Percentiles rank a stretch among this genome's conserved stretches.
Evolutionary conservation across 192 early-diverging fungal species (phyloP).

Genomic region (Podila epigama): DNA sequence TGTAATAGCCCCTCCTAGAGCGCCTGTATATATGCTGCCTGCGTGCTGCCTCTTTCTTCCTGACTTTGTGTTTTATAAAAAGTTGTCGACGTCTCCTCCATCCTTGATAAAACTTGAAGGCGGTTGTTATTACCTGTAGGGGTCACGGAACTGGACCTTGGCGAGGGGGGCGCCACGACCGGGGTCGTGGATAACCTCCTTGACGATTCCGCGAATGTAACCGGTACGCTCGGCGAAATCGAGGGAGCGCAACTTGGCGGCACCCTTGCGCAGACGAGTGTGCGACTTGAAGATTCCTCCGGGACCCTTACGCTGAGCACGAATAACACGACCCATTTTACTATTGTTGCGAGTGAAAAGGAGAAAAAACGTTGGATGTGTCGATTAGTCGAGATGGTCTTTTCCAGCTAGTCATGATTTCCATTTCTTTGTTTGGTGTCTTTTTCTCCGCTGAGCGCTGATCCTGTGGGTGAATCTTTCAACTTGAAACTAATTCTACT

Average conservation of each 20-base stretch:
- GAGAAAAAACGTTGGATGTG: background rate
- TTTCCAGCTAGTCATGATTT: background rate
- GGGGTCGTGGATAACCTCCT: slow-evolving; percentile 99
- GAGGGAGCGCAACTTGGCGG: slow-evolving; percentile 93
- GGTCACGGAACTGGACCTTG: slow-evolving; percentile 84
- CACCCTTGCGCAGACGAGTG: slow-evolving; percentile 92
- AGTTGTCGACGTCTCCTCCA: background rate
- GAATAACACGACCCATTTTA: slow-evolving; percentile 98
- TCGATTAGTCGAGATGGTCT: slow-evolving; percentile 2
- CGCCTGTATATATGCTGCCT: no score
- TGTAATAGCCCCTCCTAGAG: no score
- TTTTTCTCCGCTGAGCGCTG: background rate
- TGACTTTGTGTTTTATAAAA: no score
- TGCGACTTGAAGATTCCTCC: slow-evolving; percentile 99
- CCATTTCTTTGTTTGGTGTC: background rate
- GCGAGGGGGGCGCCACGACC: slow-evolving; percentile 97
- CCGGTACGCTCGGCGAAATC: slow-evolving; percentile 98
- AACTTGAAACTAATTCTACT: no score
- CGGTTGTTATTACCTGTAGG: slow-evolving; percentile 67
- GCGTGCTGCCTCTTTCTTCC: no score
- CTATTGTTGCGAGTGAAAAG: no score
- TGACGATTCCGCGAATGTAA: slow-evolving; percentile 97
- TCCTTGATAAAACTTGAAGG: background rate
- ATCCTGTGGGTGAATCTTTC: no score
- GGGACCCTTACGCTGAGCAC: slow-evolving; percentile 98